phyloP scores from a whole-genome alignment of 345 rosid species.

The Orychophragmus violaceus region DNA sequence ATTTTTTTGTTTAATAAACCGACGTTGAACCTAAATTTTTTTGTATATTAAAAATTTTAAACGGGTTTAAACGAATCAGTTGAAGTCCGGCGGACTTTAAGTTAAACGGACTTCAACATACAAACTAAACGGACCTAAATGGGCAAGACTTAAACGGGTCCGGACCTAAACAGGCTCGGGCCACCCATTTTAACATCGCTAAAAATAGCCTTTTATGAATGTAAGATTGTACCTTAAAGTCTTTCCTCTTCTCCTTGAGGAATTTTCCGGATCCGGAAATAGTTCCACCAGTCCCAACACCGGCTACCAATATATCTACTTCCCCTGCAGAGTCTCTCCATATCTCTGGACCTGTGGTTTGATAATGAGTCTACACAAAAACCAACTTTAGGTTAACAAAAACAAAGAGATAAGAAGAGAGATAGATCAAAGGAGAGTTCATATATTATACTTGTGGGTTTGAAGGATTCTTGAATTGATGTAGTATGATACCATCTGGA shows the following conservation, averaged over 20 bases:
- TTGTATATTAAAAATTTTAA: too few species aligned
- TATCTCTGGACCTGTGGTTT: slow-evolving; percentile 67
- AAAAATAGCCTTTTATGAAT: too few species aligned
- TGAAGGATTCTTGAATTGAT: slow-evolving; percentile 54
- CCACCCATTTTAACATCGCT: too few species aligned
- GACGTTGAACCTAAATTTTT: too few species aligned
- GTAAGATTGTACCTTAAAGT: slow-evolving; percentile 39
- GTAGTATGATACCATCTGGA: slow-evolving; percentile 45
- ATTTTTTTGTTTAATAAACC: too few species aligned
- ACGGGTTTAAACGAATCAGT: too few species aligned
- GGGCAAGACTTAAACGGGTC: too few species aligned
- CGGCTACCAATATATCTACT: slow-evolving; percentile 46
- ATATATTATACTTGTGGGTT: slow-evolving; percentile 31
- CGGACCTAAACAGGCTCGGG: too few species aligned
- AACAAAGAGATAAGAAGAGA: not conserved
- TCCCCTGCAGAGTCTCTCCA: slow-evolving; percentile 57
- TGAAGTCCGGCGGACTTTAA: too few species aligned
- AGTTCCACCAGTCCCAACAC: slow-evolving; percentile 67
- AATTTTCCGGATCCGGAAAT: slow-evolving; percentile 47
- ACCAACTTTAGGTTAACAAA: not conserved
- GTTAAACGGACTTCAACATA: too few species aligned
- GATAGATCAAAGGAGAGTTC: not conserved
- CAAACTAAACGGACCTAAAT: too few species aligned
- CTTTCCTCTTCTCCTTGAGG: slow-evolving; percentile 39
- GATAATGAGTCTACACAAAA: slow-evolving; percentile 56